A percentile compares a stretch with the other conserved stretches of the same genome.
Conservation (phyloP, 371 early-diverging fungal species). For the Mortierella sp. region DNA sequence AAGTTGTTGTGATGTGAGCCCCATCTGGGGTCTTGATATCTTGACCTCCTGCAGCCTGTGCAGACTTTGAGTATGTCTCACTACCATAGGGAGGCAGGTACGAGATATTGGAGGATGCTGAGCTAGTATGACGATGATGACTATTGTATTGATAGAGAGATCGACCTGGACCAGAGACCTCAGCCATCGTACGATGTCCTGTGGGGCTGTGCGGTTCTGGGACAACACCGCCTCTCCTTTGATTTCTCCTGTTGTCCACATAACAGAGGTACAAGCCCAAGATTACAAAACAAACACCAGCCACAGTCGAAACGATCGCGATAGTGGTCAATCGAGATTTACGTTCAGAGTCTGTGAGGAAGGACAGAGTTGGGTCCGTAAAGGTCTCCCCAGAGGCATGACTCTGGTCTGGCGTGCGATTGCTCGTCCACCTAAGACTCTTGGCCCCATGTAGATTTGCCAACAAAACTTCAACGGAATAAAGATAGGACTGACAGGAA, state of each 20-base stretch:
- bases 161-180: conserved; percentile 22
- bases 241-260: conserved; percentile 20
- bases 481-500: conserved; percentile 26
- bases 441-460: conserved; percentile 13
- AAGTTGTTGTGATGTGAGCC: neutral
- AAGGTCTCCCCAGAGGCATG: conserved; percentile 19
- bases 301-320: conserved; percentile 2
- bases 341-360: neutral
- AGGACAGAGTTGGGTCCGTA: conserved; percentile 8
- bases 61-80: conserved; percentile 2
- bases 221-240: conserved; percentile 12
- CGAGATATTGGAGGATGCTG: conserved; percentile 18
- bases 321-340: conserved; percentile 5
- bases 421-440: conserved; percentile 18
- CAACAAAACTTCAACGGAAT: conserved; percentile 19
- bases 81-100: conserved; percentile 30
- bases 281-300: neutral
- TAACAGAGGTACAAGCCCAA: conserved; percentile 26
- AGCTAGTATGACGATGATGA: conserved; percentile 8
- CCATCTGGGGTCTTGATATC: conserved; percentile 6
- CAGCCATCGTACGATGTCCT: conserved; percentile 20
- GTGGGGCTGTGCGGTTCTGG: conserved; percentile 19
- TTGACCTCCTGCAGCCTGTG: neutral
- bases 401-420: neutral
- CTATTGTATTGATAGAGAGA: conserved; percentile 25